A percentile compares a stretch with the other conserved stretches of the same genome.
These are phyloP conservation scores for Apiospora aurea DNA, from an alignment of 2,329 filamentous ascomycete species.

Conservation along the genomic window DNA sequence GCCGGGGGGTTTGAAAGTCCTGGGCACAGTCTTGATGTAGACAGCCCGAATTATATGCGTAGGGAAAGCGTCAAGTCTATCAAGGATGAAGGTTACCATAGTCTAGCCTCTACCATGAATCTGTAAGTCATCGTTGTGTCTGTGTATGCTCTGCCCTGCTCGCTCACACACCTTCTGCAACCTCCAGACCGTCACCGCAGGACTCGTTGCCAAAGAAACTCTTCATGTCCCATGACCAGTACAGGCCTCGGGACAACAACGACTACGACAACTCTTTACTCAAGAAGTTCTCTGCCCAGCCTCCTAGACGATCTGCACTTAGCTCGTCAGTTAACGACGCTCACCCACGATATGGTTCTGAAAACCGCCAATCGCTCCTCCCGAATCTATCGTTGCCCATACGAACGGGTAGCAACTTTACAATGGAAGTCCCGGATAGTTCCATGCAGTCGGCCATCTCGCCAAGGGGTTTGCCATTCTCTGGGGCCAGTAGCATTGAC, in stretches of 20 bases:
- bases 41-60: slow-evolving; percentile 34
- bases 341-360: slow-evolving; percentile 45
- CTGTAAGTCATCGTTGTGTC: slow-evolving; percentile 24
- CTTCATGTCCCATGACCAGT: slow-evolving; percentile 58
- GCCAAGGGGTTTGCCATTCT: slow-evolving; percentile 52
- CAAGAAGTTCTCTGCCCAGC: slow-evolving; percentile 61
- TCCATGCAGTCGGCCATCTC: slow-evolving; percentile 57
- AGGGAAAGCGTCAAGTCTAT: slow-evolving; percentile 31
- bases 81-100: slow-evolving; percentile 44
- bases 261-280: slow-evolving; percentile 59
- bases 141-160: background rate
- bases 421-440: slow-evolving; percentile 53
- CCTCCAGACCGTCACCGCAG: slow-evolving; percentile 45
- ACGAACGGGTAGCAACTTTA: slow-evolving; percentile 47
- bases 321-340: slow-evolving; percentile 51
- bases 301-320: slow-evolving; percentile 52
- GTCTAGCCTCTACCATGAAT: slow-evolving; percentile 38
- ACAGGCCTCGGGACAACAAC: slow-evolving; percentile 45
- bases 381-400: slow-evolving; percentile 57
- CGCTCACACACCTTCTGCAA: background rate
- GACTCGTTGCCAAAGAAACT: slow-evolving; percentile 53
- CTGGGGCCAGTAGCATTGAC: slow-evolving; percentile 45
- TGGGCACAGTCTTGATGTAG: slow-evolving; percentile 37
- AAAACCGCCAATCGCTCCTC: slow-evolving; percentile 45
- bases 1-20: slow-evolving; percentile 38